These are phyloP conservation scores for Epichloe sp. DNA, from an alignment of 2,329 filamentous ascomycete species.

Conservation along the genomic window DNA sequence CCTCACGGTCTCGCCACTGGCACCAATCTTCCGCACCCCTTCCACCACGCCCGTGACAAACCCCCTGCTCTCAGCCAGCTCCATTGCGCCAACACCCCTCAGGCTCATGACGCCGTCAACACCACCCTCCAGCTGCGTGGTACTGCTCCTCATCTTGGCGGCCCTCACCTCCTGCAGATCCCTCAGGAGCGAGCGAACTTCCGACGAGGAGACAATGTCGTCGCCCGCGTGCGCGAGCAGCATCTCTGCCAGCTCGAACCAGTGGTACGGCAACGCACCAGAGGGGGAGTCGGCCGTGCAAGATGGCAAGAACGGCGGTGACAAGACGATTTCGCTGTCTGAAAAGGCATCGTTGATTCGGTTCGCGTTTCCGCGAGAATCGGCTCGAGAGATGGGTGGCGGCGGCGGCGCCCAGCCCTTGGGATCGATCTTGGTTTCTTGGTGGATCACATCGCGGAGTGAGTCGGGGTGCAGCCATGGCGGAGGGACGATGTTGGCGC, in stretches of 20 bases:
- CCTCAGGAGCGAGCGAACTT: slow-evolving; percentile 60
- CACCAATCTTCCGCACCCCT: slow-evolving; percentile 70
- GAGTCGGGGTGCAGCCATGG: slow-evolving; percentile 73
- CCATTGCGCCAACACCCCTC: slow-evolving; percentile 78
- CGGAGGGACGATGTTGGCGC: slow-evolving; percentile 84
- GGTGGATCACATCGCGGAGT: slow-evolving; percentile 62
- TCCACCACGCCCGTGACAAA: slow-evolving; percentile 83
- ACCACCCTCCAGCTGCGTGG: slow-evolving; percentile 56
- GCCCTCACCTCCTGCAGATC: slow-evolving; percentile 80
- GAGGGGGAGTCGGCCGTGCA: slow-evolving; percentile 60
- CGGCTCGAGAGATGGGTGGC: slow-evolving; percentile 42
- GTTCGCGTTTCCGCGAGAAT: slow-evolving; percentile 30
- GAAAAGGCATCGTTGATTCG: slow-evolving; percentile 14
- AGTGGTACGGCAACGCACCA: slow-evolving; percentile 78
- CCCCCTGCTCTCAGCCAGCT: slow-evolving; percentile 69
- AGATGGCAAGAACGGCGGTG: slow-evolving; percentile 66
- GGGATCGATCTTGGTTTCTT: slow-evolving; percentile 62
- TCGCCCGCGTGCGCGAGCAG: slow-evolving; percentile 75
- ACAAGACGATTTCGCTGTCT: slow-evolving; percentile 26
- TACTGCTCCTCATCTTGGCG: slow-evolving; percentile 72
- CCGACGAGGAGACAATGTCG: slow-evolving; percentile 62
- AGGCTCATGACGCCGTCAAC: slow-evolving; percentile 57
- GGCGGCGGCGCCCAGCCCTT: slow-evolving; percentile 68
- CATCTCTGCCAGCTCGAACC: slow-evolving; percentile 82
- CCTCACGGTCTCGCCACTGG: slow-evolving; percentile 63